Conservation (phyloP, 2,329 filamentous ascomycete genomes). For the Magnaporthiopsis poae region DNA sequence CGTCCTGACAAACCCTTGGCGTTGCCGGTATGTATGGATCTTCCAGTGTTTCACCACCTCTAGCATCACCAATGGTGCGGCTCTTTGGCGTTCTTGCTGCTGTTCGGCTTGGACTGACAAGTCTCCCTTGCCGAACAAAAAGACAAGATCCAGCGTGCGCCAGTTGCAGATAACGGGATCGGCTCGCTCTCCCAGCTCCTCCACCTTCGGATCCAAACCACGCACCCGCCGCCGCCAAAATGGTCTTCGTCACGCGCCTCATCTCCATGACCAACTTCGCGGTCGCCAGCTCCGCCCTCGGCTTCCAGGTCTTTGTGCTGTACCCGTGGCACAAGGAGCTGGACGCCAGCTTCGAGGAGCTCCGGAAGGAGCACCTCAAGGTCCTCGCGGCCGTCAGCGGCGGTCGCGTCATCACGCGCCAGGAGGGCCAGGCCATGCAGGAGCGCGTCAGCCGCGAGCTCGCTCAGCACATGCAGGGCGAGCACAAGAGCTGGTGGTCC, state of each 20-base stretch:
- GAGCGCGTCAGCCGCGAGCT: conserved; percentile 2
- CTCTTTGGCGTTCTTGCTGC: background rate
- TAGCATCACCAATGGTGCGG: background rate
- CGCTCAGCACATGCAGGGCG: background rate
- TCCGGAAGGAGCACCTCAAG: conserved; percentile 47
- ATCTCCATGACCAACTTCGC: conserved; percentile 56
- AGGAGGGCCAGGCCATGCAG: conserved; percentile 5
- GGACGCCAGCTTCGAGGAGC: conserved; percentile 48
- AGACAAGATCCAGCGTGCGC: background rate
- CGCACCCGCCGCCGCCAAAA: background rate
- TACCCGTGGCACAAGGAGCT: conserved; percentile 63
- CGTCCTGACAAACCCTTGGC: background rate
- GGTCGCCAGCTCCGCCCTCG: conserved; percentile 54
- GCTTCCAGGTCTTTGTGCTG: conserved; percentile 59
- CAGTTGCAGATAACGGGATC: no score
- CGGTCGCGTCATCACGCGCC: background rate
- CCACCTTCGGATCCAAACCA: background rate
- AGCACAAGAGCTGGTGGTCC: background rate
- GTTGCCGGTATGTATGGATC: background rate
- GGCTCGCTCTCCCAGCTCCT: no score
- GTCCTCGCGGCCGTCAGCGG: conserved; percentile 21
- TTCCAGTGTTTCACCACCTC: background rate
- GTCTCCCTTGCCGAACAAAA: background rate
- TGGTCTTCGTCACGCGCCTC: conserved; percentile 26
- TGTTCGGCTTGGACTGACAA: background rate